Evolutionary conservation across 2,329 filamentous ascomycete genomes (phyloP), one percentile per base, ranked within the genome.

Genomic region (Cryoendolithus antarcticus): DNA sequence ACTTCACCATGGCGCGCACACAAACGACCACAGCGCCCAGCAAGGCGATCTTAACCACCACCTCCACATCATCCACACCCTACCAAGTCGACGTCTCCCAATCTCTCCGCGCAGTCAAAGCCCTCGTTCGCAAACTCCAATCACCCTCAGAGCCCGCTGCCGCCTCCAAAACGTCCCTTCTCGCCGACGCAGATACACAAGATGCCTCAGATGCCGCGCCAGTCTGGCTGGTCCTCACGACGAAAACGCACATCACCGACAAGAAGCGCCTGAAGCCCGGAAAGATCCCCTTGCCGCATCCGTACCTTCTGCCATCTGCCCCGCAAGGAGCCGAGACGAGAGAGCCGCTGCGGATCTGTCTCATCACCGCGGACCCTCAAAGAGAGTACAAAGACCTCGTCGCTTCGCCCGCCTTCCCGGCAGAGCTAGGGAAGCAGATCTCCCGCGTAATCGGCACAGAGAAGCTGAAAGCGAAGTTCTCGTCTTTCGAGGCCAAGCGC

Each of bases 371-470:
- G 51, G 77, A 80, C 49, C 77, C 78, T 2, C 86, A 94, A 70
- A 77, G 86, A 48, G 74, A 77, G 39, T 93, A 91, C 72, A 96
- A 96, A 69, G 81, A 96, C 62, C 72, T 93, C 34, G 72, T 95
- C 47, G 79, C 77, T 38, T 75, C 80, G 40, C 74, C 80, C 32
- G 73, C 76, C 30, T 72, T 67, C 54, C 66, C 73, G 19, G 51
- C 61, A 2, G 61, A 66, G 10, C 55, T 73, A 9, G 60, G 64
- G 35, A 57, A 62, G 45, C 67, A 65, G 38, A 65, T 74, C 37
- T 60, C 61, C 38, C 65, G 72, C 2, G 71, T 98, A 34, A 80
- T 96, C 53, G 86, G 86, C 52, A 67, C 88, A 49, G 72, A 73
- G 53, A 93, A 96, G 63, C 70, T 98, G 52, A 89, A 89, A 66